Percentiles rank a stretch among this genome's conserved stretches.
Evolutionary conservation across 306 rosid genomes (phyloP).

Genomic region (barrel medic (Medicago truncatula)): MtrunA17r5.0-ANR NC_053042.1:34777501-34778000

Average conservation of each 20-base stretch:
- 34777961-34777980: conserved; percentile 56
- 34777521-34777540: too few species aligned
- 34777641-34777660: neutral
- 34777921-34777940: conserved; percentile 26
- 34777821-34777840: conserved; percentile 68
- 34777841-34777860: conserved; percentile 86
- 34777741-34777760: conserved; percentile 71
- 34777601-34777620: neutral
- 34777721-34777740: conserved; percentile 93
- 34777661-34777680: conserved; percentile 14
- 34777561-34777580: neutral
- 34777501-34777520: neutral
- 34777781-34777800: conserved; percentile 53
- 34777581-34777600: neutral
- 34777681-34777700: conserved; percentile 16
- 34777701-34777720: conserved; percentile 60
- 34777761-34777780: conserved; percentile 54
- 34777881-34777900: conserved; percentile 89
- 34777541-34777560: too few species aligned
- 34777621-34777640: conserved; percentile 13
- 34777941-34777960: conserved; percentile 19
- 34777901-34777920: conserved; percentile 16
- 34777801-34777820: conserved; percentile 56
- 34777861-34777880: conserved; percentile 84
- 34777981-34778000: conserved; percentile 94